Evolutionary conservation across 192 early-diverging fungal species (phyloP), one percentile per base, ranked within the genome.

Genomic region (Pilaira anomala): DNA sequence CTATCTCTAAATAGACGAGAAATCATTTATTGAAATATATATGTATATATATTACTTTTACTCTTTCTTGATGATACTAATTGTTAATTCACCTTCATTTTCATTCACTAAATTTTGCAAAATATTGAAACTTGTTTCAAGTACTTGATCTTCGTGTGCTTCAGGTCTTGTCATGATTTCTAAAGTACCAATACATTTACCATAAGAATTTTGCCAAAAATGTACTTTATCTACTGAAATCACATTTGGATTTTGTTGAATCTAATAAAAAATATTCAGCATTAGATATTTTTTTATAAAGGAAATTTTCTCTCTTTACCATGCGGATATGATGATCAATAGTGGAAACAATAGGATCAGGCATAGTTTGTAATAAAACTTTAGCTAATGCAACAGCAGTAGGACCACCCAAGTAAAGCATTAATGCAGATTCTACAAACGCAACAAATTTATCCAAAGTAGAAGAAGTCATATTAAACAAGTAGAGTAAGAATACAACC

Each of bases 181-280:
- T 28, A 79, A 40, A 0, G 83, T 80, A n/a, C 80, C 80, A n/a
- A 84, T 66, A 18, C 73, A 50, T 54, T 80, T 76, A 16, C 74
- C 74, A 51, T 76, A 78, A 0, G 80, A 77, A 53, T 82, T 84
- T 28, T 76, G 79, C 83, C 83, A 84, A 39, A 84, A 73, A 71
- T 84, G 83, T 0, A 79, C 71, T 2, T 75, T 46, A 19, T 75
- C 77, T 18, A 84, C 67, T 11, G 68, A 60, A 16, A 79, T 7
- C 5, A 84, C 75, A 8, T 60, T 52, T 50, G 80, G 76, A 51
- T 82, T 62, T 48, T 67, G 77, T 25, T 65, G 69, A 28, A 78
- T 68, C 71, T 77, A 40, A 7, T 9, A 22, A 7, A 16, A 19
- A 57, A n/a, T 3, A 39, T 16, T n/a, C n/a, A n/a, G n/a, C n/a